Base-by-base conservation (phyloP, 2,329 filamentous ascomycete species). In the Pseudodiploospora longispora region DNA sequence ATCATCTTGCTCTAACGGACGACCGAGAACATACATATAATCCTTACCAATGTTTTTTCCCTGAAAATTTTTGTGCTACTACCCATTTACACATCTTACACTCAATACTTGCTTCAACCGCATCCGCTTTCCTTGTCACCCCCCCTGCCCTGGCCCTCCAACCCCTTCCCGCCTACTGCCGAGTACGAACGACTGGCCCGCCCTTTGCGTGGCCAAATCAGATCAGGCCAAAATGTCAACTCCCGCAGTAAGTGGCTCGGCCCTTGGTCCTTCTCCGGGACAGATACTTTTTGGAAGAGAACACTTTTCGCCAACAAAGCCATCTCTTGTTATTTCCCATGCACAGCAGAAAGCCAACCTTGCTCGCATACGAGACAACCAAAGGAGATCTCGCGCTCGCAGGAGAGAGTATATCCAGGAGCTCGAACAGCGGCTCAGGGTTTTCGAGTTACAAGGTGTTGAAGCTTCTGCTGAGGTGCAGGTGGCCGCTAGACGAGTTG, bases 401-500 rank as follows among this genome's bases (percentile, higher is more conserved):
- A 75, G 81, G 50, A 86, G 84, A 66, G 83, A 87, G 56, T 87
- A 89, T 57, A 66, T 87, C 34, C 70, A 80, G 49, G 81, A 85
- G 44, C 73, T 88, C 29, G 83, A 89, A 62, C 67, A 73, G 43
- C 80, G 78, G 47, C 55, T 65, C 32, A 75, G 79, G 38, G 64
- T 67, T 42, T 86, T 76, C 57, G 82, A 88, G 59, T 69, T 76
- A 33, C 67, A 75, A 30, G 84, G 85, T 12, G 72, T 85, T 40
- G 75, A 83, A 55, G 84, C 82, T 4, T 83, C 80, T 1, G 68
- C 74, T n/a, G 83, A 87, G 56, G 79, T 89, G 8, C 85, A 89
- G 58, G 66, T 72, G 41, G 85, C 83, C 1, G 85, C 84, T 2
- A 70, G 82, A 44, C 75, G 68, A 43, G 85, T 88, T 3, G 73